A percentile compares a stretch with the other conserved stretches of the same genome.
phyloP scores from a whole-genome alignment of 768 basidiomycete species.

The Leccinum imitatum region DNA sequence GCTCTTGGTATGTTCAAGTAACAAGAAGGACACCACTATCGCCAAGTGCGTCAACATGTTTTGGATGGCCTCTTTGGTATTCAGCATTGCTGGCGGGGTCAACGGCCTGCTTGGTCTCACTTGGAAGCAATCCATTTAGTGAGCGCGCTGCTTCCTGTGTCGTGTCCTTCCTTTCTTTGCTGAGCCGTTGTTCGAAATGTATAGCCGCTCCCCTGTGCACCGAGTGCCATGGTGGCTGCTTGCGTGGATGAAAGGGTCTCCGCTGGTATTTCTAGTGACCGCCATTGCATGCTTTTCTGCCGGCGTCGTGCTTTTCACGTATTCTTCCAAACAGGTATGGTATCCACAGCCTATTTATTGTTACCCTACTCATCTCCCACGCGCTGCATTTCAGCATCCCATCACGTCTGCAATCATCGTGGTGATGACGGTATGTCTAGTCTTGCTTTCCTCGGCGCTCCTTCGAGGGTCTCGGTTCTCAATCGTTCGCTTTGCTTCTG shows the following conservation, averaged over 20 bases:
- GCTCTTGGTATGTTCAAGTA: constrained; percentile 44
- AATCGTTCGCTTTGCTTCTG: background rate
- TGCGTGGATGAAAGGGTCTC: constrained; percentile 83
- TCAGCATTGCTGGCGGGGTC: constrained; percentile 52
- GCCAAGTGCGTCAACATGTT: constrained; percentile 46
- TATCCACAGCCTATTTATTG: background rate
- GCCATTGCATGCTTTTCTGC: constrained; percentile 81
- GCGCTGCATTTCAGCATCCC: constrained; percentile 38
- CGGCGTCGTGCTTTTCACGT: constrained; percentile 73
- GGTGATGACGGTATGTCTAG: constrained; percentile 54
- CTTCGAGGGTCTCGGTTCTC: background rate
- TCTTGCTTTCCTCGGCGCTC: background rate
- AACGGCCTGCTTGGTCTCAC: constrained; percentile 51
- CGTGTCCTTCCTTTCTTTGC: background rate
- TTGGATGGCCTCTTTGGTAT: constrained; percentile 54
- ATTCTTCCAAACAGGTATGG: constrained; percentile 65
- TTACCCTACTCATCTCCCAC: background rate
- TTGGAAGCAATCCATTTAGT: constrained; percentile 58
- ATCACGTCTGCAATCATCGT: constrained; percentile 71
- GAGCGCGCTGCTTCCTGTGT: constrained; percentile 15
- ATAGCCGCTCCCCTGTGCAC: constrained; percentile 48
- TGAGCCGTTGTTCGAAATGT: background rate
- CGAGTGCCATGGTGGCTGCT: constrained; percentile 56
- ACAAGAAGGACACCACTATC: constrained; percentile 29
- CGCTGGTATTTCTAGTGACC: constrained; percentile 77